These are phyloP conservation scores for Amanita molliuscula DNA, from an alignment of 768 basidiomycete genomes.

Conservation along the genomic window DNA sequence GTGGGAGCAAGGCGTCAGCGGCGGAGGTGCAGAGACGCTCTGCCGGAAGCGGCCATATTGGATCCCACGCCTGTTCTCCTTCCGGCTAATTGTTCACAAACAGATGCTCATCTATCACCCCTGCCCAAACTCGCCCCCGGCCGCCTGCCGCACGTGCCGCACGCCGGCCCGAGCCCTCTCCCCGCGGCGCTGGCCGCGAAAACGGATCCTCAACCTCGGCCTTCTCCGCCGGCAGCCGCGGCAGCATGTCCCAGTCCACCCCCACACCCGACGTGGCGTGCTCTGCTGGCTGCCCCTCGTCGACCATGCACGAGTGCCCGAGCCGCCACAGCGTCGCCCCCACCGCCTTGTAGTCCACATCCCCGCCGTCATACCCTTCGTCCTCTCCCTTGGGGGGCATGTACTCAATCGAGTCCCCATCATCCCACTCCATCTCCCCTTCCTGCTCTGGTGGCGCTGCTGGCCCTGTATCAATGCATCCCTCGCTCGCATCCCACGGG, in stretches of 20 bases:
- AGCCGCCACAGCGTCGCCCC: conserved; percentile 25
- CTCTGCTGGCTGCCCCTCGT: conserved; percentile 22
- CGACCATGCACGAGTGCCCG: conserved; percentile 21
- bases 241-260: conserved; percentile 19
- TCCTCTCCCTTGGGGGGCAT: conserved; percentile 30
- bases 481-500: conserved; percentile 71
- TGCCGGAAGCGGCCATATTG: conserved; percentile 1
- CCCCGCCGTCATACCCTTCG: conserved; percentile 19
- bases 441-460: conserved; percentile 17
- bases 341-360: conserved; percentile 30
- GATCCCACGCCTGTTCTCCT: neutral
- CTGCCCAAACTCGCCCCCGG: neutral
- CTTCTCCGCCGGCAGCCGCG: neutral
- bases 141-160: no score
- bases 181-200: no score
- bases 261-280: conserved; percentile 18
- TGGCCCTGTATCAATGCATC: conserved; percentile 22
- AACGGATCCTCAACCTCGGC: conserved; percentile 1
- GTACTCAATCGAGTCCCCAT: conserved; percentile 41
- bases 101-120: neutral
- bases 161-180: no score
- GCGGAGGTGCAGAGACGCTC: neutral
- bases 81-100: neutral
- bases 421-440: conserved; percentile 18
- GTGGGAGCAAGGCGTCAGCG: neutral